Evolutionary conservation across 345 rosid species (phyloP).

Genomic region (Melaleuca alternifolia): DNA sequence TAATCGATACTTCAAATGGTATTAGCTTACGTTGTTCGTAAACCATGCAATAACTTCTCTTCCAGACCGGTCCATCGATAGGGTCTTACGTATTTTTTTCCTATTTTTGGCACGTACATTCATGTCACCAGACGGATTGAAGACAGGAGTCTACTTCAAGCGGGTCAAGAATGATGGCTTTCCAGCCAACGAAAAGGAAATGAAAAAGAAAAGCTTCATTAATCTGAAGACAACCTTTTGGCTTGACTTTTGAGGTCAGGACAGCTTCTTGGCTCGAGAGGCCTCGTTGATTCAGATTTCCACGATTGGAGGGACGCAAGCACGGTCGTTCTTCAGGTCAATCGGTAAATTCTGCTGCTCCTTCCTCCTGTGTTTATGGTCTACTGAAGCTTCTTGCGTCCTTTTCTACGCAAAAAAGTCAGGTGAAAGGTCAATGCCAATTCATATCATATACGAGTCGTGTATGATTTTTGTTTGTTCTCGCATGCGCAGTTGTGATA

Average conservation of each 20-base stretch:
- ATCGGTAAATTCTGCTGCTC: not conserved
- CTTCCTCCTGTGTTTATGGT: not conserved
- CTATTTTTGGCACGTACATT: not conserved
- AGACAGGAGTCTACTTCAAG: not conserved
- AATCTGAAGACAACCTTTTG: not conserved
- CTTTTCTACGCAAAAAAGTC: not conserved
- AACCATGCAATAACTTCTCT: not conserved
- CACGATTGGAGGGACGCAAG: not conserved
- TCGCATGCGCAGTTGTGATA: too few relatives aligned
- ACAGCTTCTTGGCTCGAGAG: not conserved
- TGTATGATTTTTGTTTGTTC: too few relatives aligned
- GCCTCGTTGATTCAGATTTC: too few relatives aligned
- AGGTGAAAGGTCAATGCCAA: not conserved
- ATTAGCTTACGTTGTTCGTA: not conserved
- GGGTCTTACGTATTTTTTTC: not conserved
- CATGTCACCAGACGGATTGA: not conserved
- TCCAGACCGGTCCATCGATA: not conserved
- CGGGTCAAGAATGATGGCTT: not conserved
- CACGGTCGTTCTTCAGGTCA: not conserved
- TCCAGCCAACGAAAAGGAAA: not conserved
- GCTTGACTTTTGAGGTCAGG: not conserved
- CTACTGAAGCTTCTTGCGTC: not conserved
- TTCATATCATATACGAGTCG: too few relatives aligned
- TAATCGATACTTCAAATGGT: not conserved
- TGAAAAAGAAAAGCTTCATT: not conserved